A percentile compares a stretch with the other conserved stretches of the same genome.
Evolutionary conservation across 192 early-diverging fungal genomes (phyloP).

Genomic region (Glomus cerebriforme): DNA sequence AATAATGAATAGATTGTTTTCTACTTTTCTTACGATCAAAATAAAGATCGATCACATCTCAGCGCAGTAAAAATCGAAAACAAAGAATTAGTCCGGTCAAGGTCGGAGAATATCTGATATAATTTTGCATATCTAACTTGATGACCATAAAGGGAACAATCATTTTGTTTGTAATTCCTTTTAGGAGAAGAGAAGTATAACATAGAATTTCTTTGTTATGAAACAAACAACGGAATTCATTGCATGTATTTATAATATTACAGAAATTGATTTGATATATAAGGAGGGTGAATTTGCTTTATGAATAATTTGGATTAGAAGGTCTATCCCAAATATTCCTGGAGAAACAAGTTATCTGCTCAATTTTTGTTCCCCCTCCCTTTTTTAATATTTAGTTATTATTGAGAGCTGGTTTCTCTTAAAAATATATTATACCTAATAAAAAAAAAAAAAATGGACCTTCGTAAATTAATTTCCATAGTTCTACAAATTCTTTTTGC

Average conservation of each 20-base stretch:
- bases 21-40: too few species aligned
- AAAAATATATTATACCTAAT: not conserved
- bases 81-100: too few species aligned
- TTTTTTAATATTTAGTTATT: too few species aligned
- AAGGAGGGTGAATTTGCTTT: not conserved
- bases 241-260: not conserved
- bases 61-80: too few species aligned
- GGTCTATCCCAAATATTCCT: not conserved
- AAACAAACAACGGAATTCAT: not conserved
- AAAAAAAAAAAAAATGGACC: not conserved
- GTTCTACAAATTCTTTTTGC: constrained; percentile 18
- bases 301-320: not conserved
- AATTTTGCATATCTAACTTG: not conserved
- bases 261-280: not conserved
- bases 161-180: not conserved
- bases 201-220: not conserved
- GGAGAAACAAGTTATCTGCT: too few species aligned
- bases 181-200: not conserved
- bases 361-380: not conserved
- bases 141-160: not conserved
- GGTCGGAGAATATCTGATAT: too few species aligned
- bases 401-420: not conserved
- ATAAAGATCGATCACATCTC: too few species aligned
- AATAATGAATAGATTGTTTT: too few species aligned
- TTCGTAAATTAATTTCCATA: not conserved